A percentile compares a stretch with the other conserved stretches of the same genome.
phyloP scores from a whole-genome alignment of 164 flowering plant genomes.

The Liquidambar formosana region DNA sequence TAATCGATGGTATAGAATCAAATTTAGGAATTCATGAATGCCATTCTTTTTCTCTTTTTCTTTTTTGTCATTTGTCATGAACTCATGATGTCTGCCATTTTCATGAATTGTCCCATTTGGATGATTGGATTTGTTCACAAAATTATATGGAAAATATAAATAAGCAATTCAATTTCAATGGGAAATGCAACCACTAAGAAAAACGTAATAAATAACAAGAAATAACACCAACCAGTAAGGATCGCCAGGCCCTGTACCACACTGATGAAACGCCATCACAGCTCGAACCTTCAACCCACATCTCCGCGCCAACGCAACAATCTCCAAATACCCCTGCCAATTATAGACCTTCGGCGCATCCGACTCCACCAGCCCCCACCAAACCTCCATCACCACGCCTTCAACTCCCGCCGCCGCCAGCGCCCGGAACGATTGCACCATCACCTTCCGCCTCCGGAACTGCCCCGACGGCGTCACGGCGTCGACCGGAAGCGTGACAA shows the following conservation, averaged over 20 bases:
- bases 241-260: conserved; percentile 48
- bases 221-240: conserved; percentile 37
- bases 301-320: conserved; percentile 41
- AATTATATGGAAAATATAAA: too few relatives aligned
- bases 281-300: conserved; percentile 65
- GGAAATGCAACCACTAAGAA: conserved; percentile 9
- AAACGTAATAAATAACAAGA: background rate
- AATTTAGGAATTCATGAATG: too few relatives aligned
- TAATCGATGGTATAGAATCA: too few relatives aligned
- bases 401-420: conserved; percentile 60
- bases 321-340: conserved; percentile 64
- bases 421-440: conserved; percentile 46
- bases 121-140: too few relatives aligned
- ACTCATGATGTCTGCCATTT: too few relatives aligned
- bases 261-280: conserved; percentile 67
- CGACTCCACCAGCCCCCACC: conserved; percentile 84
- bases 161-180: too few relatives aligned
- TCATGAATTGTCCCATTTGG: too few relatives aligned
- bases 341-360: conserved; percentile 50
- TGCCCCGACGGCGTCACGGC: conserved; percentile 23
- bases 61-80: too few relatives aligned
- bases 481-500: conserved; percentile 54
- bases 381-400: conserved; percentile 71
- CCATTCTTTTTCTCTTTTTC: too few relatives aligned
- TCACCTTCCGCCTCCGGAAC: conserved; percentile 35